phyloP scores from a whole-genome alignment of 139 green algal species.

The Tetradesmus lagerheimii region DNA sequence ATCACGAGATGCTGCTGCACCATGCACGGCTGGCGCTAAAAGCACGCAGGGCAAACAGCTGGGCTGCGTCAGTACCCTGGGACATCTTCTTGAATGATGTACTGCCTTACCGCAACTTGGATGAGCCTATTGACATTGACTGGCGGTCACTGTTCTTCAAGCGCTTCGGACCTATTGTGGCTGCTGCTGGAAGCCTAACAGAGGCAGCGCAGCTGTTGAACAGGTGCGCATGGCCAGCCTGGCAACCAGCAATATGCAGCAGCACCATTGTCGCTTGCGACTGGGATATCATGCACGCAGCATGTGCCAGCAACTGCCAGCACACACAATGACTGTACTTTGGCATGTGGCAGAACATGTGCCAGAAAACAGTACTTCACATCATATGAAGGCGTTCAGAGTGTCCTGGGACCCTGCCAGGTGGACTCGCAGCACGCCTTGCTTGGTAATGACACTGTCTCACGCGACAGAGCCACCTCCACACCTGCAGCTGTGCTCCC shows the following conservation, averaged over 20 bases:
- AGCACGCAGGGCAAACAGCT: conserved; percentile 45
- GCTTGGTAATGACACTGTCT: neutral
- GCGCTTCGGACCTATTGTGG: conserved; percentile 48
- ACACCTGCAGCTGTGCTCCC: neutral
- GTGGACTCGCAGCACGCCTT: neutral
- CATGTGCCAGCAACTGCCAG: neutral
- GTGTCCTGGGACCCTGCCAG: neutral
- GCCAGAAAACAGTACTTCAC: too few species aligned
- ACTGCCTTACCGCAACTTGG: conserved; percentile 63
- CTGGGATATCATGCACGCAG: too few species aligned
- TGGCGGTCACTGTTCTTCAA: conserved; percentile 57
- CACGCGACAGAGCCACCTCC: neutral
- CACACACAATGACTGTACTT: neutral
- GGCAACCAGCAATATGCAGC: too few species aligned
- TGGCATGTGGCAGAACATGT: too few species aligned
- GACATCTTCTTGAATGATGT: conserved; percentile 62
- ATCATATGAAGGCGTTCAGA: too few species aligned
- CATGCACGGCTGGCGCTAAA: conserved; percentile 33
- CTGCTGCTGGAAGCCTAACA: conserved; percentile 13
- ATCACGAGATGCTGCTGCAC: neutral
- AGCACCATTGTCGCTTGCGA: too few species aligned
- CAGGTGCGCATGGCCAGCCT: neutral
- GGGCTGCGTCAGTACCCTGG: conserved; percentile 51
- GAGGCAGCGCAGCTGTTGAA: conserved; percentile 59
- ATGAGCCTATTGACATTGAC: conserved; percentile 57